Evolutionary conservation across 2,329 filamentous ascomycete species (phyloP), one percentile per base, ranked within the genome.

Genomic region (Kalmusia sp.): DNA sequence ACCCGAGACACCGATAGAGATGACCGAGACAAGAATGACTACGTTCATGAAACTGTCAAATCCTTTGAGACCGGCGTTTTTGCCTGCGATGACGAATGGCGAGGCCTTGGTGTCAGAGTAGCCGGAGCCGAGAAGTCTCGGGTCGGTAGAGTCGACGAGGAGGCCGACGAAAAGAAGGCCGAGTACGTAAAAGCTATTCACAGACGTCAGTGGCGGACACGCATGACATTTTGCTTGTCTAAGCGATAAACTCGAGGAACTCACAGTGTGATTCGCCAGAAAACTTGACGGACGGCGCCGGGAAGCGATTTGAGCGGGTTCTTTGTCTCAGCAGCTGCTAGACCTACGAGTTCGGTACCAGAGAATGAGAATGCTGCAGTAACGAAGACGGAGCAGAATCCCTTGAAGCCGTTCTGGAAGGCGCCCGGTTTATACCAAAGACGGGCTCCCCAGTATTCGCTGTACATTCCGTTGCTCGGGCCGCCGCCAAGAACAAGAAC

Each of bases 391-490:
- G 84, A 87, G 72, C 89, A 92, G 24, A 93, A 80, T n/a, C 90
- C 90, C 65, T 92, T 92, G 80, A 93, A 92, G 53, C 90, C 89
- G 66, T 92, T 87, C 75, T 92, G 81, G 71, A 93, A 92, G 8
- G 84, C 82, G 15, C 71, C 70, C 4, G 83, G 83, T 28, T 84
- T 73, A 56, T 80, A 75, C 85, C 85, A 88, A 74, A 84, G 87
- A 35, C 79, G 78, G 17, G 80, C 84, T 14, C 87, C 86, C 38
- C 87, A 82, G 66, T 87, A 86, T 47, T 70, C 66, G 43, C 46
- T 38, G 11, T 84, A 75, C 12, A 76, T 70, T 43, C 83, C 78
- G 4, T 71, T 73, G 44, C 68, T 72, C 1, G 83, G 83, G 2
- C 82, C 82, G 37, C 83, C 83, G 33, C 83, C 83, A 65, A 78